Conservation (phyloP, 1,284 basidiomycete genomes). For the Fomes fomentarius region DNA sequence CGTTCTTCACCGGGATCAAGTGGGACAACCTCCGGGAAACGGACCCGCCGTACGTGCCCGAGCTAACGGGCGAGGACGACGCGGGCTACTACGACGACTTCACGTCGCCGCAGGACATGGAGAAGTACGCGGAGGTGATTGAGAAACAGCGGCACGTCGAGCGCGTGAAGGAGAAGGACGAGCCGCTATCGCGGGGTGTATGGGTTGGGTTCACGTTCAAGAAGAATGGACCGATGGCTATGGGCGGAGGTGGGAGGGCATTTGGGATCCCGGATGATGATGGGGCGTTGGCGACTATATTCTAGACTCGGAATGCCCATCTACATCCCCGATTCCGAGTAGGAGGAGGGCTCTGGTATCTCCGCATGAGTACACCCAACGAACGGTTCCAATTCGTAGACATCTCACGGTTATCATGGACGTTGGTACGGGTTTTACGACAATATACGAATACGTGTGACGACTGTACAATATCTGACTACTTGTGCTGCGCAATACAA, state of each 20-base stretch:
- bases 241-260: slow-evolving; percentile 19
- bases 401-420: no score
- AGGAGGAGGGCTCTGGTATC: no score
- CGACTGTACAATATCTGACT: no score
- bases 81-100: slow-evolving; percentile 99
- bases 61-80: slow-evolving; percentile 93
- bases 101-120: slow-evolving; percentile 92
- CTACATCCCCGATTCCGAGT: no score
- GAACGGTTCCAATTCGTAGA: no score
- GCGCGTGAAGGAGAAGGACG: slow-evolving; percentile 86
- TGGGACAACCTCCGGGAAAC: slow-evolving; percentile 82
- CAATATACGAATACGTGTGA: no score
- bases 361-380: no score
- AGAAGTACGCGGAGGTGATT: slow-evolving; percentile 96
- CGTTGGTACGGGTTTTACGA: no score
- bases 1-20: slow-evolving; percentile 81
- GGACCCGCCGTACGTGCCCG: slow-evolving; percentile 94
- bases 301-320: slow-evolving; percentile 14
- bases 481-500: no score
- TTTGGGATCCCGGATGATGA: slow-evolving; percentile 24
- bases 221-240: slow-evolving; percentile 45
- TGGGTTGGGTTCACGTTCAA: slow-evolving; percentile 99
- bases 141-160: slow-evolving; percentile 98
- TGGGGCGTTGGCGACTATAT: slow-evolving; percentile 30
- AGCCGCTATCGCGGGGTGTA: slow-evolving; percentile 74